Conservation (phyloP, 495 filamentous ascomycete species). For the Xylaria intraflava region DNA sequence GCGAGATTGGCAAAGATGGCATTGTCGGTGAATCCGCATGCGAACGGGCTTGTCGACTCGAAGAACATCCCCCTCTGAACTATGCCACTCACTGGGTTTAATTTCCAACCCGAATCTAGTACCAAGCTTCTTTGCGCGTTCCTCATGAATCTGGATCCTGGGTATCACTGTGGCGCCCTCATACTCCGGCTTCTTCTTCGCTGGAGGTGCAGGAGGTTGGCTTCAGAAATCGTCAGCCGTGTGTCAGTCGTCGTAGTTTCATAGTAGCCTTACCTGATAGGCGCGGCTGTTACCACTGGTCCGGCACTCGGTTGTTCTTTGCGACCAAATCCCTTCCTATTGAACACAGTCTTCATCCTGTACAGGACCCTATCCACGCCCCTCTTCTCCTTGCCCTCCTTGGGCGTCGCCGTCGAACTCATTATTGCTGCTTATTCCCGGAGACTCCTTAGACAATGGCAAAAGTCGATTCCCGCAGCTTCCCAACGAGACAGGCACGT, state of each 20-base stretch:
- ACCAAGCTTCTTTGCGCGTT: slow-evolving; percentile 63
- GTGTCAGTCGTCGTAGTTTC: neutral
- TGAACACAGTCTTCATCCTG: slow-evolving; percentile 56
- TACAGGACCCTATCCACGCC: slow-evolving; percentile 57
- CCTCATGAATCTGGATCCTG: slow-evolving; percentile 51
- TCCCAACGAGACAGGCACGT: neutral
- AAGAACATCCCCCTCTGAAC: slow-evolving; percentile 49
- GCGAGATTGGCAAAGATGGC: slow-evolving; percentile 67
- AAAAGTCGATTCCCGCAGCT: neutral
- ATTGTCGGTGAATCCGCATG: slow-evolving; percentile 81
- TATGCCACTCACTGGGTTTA: slow-evolving; percentile 62
- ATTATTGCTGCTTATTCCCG: slow-evolving; percentile 20
- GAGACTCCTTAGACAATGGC: neutral
- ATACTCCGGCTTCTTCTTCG: slow-evolving; percentile 21
- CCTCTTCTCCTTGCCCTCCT: slow-evolving; percentile 50
- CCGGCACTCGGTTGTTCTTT: slow-evolving; percentile 33
- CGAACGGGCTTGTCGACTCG: slow-evolving; percentile 85
- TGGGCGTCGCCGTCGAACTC: slow-evolving; percentile 37
- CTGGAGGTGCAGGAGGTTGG: slow-evolving; percentile 19
- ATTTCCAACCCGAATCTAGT: slow-evolving; percentile 68
- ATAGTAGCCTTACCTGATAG: slow-evolving; percentile 17
- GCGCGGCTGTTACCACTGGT: slow-evolving; percentile 18
- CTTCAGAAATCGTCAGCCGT: neutral
- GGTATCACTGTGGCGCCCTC: slow-evolving; percentile 36
- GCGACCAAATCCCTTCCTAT: slow-evolving; percentile 42